Base-by-base conservation (phyloP, 2,329 filamentous ascomycete genomes). In the Scopulariopsis brevicaulis region DNA sequence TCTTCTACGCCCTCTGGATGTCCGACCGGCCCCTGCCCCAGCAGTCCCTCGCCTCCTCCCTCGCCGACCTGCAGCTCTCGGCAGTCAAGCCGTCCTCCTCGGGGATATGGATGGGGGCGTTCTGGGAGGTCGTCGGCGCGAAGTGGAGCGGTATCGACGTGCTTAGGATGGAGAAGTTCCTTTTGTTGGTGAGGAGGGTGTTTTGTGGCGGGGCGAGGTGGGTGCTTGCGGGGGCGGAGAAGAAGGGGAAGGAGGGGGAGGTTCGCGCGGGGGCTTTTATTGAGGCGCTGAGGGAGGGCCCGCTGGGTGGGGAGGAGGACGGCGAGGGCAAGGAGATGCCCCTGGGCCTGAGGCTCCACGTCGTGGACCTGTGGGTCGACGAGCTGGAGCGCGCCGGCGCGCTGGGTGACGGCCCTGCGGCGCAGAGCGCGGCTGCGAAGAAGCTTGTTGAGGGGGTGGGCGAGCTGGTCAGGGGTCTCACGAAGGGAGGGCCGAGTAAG, bases 1-100 rank as follows among this genome's bases (percentile, higher is more conserved):
- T 97, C 22, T 96, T 94, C 77, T 96, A 91, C 78, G 87, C 86
- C 67, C 83, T 94, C 66, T 96, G 90, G 87, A 94, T 96, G 85
- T 90, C 87, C 71, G 92, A 96, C 77, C 89, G 91, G 54, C 86
- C 91, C 12, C 74, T 85, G n/a, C 86, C 89, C 2, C 93, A 96
- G 76, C 91, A 96, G 76, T 82, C 82, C 51, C 86, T 97, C 53
- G 88, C 89, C 64, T 74, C 79, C 63, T 86, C 92, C 61, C 86
- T 97, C 58, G 88, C 91, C 51, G 80, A 74, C 1, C 82, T 96
- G 12, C 63, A 34, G 32, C 37, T 53, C 3, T 20, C 51, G 8
- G 20, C 51, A 51, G 69, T 54, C n/a, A 55, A 35, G 57, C 58
- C 51, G 58, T 60, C 48, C 24, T 53, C 28, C 15, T 12, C 73